Evolutionary conservation across 2,329 filamentous ascomycete species (phyloP).

Genomic region (Dichotomopilus funicola): DNA sequence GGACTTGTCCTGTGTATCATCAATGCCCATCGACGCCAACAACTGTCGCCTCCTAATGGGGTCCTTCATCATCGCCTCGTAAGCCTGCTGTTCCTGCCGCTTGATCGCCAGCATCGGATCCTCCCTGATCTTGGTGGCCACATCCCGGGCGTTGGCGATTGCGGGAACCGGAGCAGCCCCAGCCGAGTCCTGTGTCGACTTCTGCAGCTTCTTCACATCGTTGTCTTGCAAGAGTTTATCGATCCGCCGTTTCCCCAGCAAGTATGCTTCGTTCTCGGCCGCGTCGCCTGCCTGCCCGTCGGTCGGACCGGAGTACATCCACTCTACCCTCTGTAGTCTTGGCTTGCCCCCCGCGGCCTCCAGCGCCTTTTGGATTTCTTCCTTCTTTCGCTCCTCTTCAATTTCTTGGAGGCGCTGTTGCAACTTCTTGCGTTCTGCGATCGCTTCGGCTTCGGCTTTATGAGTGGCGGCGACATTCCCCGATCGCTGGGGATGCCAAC

Average conservation of each 20-base stretch:
- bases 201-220: slow-evolving; percentile 71
- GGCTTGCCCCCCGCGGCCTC: slow-evolving; percentile 83
- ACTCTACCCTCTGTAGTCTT: slow-evolving; percentile 73
- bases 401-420: slow-evolving; percentile 89
- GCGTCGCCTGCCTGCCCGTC: slow-evolving; percentile 66
- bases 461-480: slow-evolving; percentile 64
- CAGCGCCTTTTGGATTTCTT: slow-evolving; percentile 84
- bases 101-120: slow-evolving; percentile 93
- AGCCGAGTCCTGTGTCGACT: slow-evolving; percentile 55
- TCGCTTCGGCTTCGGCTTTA: slow-evolving; percentile 79
- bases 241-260: slow-evolving; percentile 87
- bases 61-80: slow-evolving; percentile 74
- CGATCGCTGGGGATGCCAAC: slow-evolving; percentile 87
- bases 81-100: slow-evolving; percentile 77
- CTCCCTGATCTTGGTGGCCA: slow-evolving; percentile 76
- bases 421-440: slow-evolving; percentile 90
- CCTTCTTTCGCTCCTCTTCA: slow-evolving; percentile 85
- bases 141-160: slow-evolving; percentile 59
- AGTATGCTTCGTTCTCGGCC: slow-evolving; percentile 89
- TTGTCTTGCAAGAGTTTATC: slow-evolving; percentile 74
- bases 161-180: slow-evolving; percentile 63
- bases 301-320: slow-evolving; percentile 93
- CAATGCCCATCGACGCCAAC: slow-evolving; percentile 55
- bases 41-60: slow-evolving; percentile 62
- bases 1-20: slow-evolving; percentile 36